Percentiles rank a stretch among this genome's conserved stretches.
Conservation (phyloP, 202 grass and related monocot genomes). For the Tripidium arundinaceum region DNA sequence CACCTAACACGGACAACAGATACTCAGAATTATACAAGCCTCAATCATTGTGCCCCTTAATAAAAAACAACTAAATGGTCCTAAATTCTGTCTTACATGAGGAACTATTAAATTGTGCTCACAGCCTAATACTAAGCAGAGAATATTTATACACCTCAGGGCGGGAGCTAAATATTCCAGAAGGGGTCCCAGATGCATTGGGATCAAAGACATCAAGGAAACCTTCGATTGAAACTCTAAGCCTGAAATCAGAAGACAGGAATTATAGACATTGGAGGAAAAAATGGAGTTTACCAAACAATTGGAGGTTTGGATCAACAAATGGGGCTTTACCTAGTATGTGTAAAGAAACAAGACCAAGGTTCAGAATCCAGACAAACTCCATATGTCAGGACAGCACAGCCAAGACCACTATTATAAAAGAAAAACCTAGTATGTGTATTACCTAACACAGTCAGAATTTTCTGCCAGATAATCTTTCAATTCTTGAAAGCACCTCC, state of each 20-base stretch:
- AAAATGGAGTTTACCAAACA: background rate
- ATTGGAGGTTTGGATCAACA: background rate
- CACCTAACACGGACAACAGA: conserved; percentile 45
- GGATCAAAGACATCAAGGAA: conserved; percentile 90
- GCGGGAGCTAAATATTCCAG: conserved; percentile 63
- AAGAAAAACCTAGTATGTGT: conserved; percentile 19
- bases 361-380: background rate
- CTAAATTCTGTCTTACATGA: background rate
- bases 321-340: background rate
- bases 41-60: background rate
- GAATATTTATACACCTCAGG: conserved; percentile 60
- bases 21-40: conserved; percentile 18
- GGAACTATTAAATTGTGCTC: background rate
- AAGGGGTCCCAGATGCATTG: conserved; percentile 55
- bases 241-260: conserved; percentile 48
- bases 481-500: conserved; percentile 79
- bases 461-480: conserved; percentile 84
- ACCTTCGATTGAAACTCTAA: conserved; percentile 83
- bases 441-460: conserved; percentile 81
- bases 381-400: background rate
- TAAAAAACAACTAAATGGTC: background rate
- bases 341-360: conserved; percentile 10
- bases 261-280: conserved; percentile 11
- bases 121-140: background rate
- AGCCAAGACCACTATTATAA: conserved; percentile 6